A percentile compares a stretch with the other conserved stretches of the same genome.
Evolutionary conservation across 768 basidiomycete species (phyloP).

Genomic region (Coprinopsis marcescibilis): DNA sequence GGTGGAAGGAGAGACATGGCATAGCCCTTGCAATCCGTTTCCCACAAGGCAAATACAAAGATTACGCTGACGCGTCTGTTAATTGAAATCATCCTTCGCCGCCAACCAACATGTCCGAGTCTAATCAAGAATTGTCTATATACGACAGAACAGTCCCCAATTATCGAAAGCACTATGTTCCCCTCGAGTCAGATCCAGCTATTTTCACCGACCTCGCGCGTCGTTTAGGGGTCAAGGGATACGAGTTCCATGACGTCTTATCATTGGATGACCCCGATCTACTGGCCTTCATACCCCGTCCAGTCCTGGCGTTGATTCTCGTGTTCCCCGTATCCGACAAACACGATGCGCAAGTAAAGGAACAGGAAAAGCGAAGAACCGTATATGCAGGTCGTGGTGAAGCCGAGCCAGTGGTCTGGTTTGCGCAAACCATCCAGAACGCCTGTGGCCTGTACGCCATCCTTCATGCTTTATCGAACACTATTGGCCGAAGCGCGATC

Average conservation of each 20-base stretch:
- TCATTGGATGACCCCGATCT: constrained; percentile 29
- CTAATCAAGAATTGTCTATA: constrained; percentile 3
- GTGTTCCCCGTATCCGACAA: constrained; percentile 21
- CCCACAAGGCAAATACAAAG: neutral
- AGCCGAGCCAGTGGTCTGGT: constrained; percentile 30
- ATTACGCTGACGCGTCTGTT: neutral
- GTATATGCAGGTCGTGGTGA: constrained; percentile 25
- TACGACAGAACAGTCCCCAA: neutral
- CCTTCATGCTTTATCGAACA: constrained; percentile 29
- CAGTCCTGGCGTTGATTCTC: constrained; percentile 26
- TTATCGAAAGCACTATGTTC: constrained; percentile 25
- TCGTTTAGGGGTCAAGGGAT: constrained; percentile 22
- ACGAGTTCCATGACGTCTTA: constrained; percentile 29
- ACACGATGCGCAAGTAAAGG: constrained; percentile 16
- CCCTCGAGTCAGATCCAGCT: constrained; percentile 32
- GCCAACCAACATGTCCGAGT: constrained; percentile 6
- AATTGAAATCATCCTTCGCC: neutral
- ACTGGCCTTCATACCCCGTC: constrained; percentile 26
- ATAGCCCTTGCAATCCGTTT: neutral
- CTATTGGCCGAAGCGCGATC: constrained; percentile 14
- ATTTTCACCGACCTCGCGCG: constrained; percentile 30
- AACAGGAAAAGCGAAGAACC: constrained; percentile 18
- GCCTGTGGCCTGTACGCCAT: constrained; percentile 33
- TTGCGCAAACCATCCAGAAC: constrained; percentile 31
- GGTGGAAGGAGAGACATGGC: constrained; percentile 28